Evolutionary conservation across 352 stramenopile species (phyloP), one percentile per base, ranked within the genome.

Genomic region (Phytophthora megakarya): DNA sequence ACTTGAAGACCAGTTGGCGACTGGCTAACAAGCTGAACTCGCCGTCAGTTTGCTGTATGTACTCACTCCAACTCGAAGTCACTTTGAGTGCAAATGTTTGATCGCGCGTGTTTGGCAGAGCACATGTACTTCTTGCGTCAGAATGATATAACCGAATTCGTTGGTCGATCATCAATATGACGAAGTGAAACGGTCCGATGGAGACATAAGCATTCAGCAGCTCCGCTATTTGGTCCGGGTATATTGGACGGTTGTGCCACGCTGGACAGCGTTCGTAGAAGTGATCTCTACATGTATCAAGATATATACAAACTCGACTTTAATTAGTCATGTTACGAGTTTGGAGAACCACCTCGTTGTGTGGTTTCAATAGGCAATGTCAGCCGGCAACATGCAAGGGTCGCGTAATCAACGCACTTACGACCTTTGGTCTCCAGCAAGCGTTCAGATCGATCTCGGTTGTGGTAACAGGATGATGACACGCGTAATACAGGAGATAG

Each of bases 1-100:
- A 65, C 58, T 69, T 56, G 22, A 70, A 65, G 45, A 65, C 44
- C 46, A 38, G 21, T 22, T 69, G 39, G 40, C 48, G 47, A 61
- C 23, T n/a, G n/a, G n/a, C n/a, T n/a, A n/a, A 23, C 22, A n/a
- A 46, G 39, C 12, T 26, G 22, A 16, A n/a, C n/a, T n/a, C n/a
- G n/a, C n/a, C n/a, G n/a, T n/a, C n/a, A n/a, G n/a, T n/a, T n/a
- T n/a, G n/a, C n/a, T n/a, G n/a, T n/a, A n/a, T n/a, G n/a, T n/a
- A n/a, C n/a, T n/a, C n/a, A n/a, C n/a, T n/a, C n/a, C n/a, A n/a
- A n/a, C n/a, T 45, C 7, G 19, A 44, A 35, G 35, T 44, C 38
- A 21, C 30, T 57, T 47, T 52, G 42, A 46, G 40, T 38, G 16
- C 23, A 42, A 60, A 26, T 35, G 52, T 53, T 53, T 63, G 60